phyloP scores from a whole-genome alignment of 75 land plant genomes.

The Cryptomeria japonica region DNA sequence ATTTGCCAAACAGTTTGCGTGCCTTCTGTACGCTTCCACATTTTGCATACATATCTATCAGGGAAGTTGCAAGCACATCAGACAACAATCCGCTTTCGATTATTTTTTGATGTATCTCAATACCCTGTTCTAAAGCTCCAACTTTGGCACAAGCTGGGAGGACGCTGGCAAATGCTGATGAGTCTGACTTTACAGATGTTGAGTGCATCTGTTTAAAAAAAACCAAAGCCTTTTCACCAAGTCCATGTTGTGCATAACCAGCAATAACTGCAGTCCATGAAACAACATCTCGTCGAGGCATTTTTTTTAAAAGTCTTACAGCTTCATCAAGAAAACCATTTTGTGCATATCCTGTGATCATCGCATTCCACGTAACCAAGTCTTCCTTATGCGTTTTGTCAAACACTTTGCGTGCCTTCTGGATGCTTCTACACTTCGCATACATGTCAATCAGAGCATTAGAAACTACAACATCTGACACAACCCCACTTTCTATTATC shows the following conservation, averaged over 20 bases:
- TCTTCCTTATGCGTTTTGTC: constrained; percentile 14
- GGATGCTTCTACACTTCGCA: constrained; percentile 25
- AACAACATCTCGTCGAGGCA: constrained; percentile 30
- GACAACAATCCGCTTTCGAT: neutral
- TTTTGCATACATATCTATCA: constrained; percentile 28
- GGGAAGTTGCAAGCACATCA: constrained; percentile 8
- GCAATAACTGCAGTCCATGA: constrained; percentile 50
- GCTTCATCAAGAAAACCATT: neutral
- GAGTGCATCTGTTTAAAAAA: neutral
- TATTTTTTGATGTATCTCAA: neutral
- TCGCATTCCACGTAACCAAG: constrained; percentile 26
- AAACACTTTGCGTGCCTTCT: constrained; percentile 9
- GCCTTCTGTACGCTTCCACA: constrained; percentile 11
- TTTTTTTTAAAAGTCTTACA: neutral
- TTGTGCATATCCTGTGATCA: constrained; percentile 27
- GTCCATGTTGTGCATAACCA: constrained; percentile 34
- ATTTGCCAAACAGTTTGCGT: neutral
- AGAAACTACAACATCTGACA: neutral
- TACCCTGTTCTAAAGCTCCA: constrained; percentile 2
- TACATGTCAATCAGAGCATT: constrained; percentile 14
- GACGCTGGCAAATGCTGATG: neutral
- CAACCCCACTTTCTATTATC: neutral
- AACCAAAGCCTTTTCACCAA: neutral
- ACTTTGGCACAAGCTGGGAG: constrained; percentile 1
- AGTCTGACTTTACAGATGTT: neutral